Percentiles rank a stretch among this genome's conserved stretches.
phyloP scores from a whole-genome alignment of 768 basidiomycete species.

The Auriscalpium microsporum region DNA sequence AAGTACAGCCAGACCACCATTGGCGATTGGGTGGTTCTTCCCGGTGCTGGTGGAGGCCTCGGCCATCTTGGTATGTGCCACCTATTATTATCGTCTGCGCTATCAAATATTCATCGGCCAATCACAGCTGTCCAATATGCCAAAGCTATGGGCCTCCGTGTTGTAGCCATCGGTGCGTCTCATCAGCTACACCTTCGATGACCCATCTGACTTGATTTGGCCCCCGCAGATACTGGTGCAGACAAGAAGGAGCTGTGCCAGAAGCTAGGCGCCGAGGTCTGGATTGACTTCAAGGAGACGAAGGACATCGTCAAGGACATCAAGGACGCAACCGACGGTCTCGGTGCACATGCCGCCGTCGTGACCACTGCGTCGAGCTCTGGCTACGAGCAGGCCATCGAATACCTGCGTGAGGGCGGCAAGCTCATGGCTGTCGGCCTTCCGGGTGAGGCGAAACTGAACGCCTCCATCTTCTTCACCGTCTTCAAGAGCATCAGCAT shows the following conservation, averaged over 20 bases:
- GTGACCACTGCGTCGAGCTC: constrained; percentile 42
- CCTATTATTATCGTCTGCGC: neutral
- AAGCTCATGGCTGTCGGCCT: constrained; percentile 75
- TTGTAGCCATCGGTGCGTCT: constrained; percentile 58
- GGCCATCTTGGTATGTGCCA: constrained; percentile 58
- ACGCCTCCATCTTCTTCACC: constrained; percentile 63
- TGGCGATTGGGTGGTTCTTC: constrained; percentile 71
- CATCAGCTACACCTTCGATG: neutral
- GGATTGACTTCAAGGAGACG: constrained; percentile 69
- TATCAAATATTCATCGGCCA: neutral
- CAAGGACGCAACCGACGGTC: constrained; percentile 51
- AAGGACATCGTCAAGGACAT: constrained; percentile 62
- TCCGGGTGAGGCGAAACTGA: constrained; percentile 45
- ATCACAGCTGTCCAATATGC: constrained; percentile 75
- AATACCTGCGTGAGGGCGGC: constrained; percentile 69
- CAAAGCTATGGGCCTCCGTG: constrained; percentile 63
- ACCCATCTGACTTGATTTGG: neutral
- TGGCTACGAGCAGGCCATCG: constrained; percentile 49
- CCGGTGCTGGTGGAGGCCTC: constrained; percentile 75
- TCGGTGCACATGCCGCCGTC: constrained; percentile 64
- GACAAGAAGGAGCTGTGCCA: constrained; percentile 59
- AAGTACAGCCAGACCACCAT: constrained; percentile 58
- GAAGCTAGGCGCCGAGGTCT: constrained; percentile 62
- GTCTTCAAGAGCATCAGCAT: constrained; percentile 57
- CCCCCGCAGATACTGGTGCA: constrained; percentile 51